Evolutionary conservation across 2,329 filamentous ascomycete species (phyloP).

Genomic region (Pestalotiopsis sp.): DNA sequence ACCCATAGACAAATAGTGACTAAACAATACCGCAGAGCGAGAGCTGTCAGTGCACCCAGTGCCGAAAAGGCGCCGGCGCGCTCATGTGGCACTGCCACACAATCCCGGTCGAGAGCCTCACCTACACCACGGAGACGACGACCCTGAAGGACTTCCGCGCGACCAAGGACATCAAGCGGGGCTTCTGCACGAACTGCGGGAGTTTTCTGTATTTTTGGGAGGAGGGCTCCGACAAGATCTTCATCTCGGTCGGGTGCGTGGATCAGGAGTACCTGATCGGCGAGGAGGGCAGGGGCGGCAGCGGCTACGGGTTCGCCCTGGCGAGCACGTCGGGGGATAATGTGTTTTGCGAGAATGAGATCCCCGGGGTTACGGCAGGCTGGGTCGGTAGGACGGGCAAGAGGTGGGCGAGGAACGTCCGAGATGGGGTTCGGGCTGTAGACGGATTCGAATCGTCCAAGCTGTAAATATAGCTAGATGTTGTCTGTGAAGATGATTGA

Average conservation of each 20-base stretch:
- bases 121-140: constrained; percentile 33
- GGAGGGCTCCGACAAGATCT: constrained; percentile 30
- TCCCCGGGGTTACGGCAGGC: constrained; percentile 1
- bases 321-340: constrained; percentile 1
- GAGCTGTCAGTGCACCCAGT: constrained; percentile 59
- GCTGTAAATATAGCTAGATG: neutral
- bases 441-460: no score
- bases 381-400: neutral
- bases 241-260: constrained; percentile 45
- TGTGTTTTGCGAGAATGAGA: constrained; percentile 7
- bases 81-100: constrained; percentile 46
- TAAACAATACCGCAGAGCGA: constrained; percentile 32
- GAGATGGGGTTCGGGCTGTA: neutral
- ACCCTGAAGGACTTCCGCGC: constrained; percentile 44
- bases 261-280: constrained; percentile 44
- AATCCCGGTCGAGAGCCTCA: constrained; percentile 37
- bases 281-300: constrained; percentile 10
- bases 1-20: neutral
- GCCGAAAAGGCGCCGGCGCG: constrained; percentile 52
- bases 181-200: constrained; percentile 53
- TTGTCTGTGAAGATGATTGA: neutral
- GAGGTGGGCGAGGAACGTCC: neutral
- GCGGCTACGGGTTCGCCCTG: constrained; percentile 13
- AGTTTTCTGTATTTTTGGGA: constrained; percentile 50
- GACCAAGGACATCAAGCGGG: constrained; percentile 41